Percentiles rank a stretch among this genome's conserved stretches.
Evolutionary conservation across 2,329 filamentous ascomycete genomes (phyloP).

Genomic region (Fusarium sp.): DNA sequence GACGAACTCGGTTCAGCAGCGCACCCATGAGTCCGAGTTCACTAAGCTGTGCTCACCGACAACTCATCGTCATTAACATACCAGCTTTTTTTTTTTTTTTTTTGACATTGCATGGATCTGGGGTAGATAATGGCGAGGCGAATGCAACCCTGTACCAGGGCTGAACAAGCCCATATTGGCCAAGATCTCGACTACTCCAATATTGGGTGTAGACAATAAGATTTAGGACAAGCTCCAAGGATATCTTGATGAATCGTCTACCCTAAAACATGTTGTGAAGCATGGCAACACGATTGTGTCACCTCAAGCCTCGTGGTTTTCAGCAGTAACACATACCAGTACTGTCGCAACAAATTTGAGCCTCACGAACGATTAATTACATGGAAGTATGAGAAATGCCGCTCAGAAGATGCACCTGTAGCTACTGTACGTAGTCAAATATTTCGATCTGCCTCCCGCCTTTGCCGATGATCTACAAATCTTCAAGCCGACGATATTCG

Average conservation of each 20-base stretch:
- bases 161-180: constrained; percentile 37
- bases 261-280: background rate
- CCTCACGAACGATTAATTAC: background rate
- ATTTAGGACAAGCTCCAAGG: background rate
- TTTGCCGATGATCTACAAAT: constrained; percentile 29
- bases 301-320: constrained; percentile 20
- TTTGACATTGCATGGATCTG: constrained; percentile 37
- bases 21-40: background rate
- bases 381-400: too few relatives aligned
- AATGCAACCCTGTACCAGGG: constrained; percentile 23
- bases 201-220: background rate
- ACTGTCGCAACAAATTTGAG: background rate
- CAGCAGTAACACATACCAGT: background rate
- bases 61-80: constrained; percentile 34
- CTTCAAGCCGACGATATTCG: constrained; percentile 5
- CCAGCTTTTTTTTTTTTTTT: constrained; percentile 31
- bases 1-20: background rate
- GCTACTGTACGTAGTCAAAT: too few relatives aligned
- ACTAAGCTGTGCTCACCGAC: constrained; percentile 27
- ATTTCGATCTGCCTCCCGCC: constrained; percentile 19
- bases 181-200: constrained; percentile 25
- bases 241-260: too few relatives aligned
- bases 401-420: too few relatives aligned
- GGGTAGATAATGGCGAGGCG: constrained; percentile 36
- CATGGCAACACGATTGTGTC: constrained; percentile 7